These are phyloP conservation scores for Corymbia maculata DNA, from an alignment of 345 rosid genomes.

Conservation along the genomic window DNA sequence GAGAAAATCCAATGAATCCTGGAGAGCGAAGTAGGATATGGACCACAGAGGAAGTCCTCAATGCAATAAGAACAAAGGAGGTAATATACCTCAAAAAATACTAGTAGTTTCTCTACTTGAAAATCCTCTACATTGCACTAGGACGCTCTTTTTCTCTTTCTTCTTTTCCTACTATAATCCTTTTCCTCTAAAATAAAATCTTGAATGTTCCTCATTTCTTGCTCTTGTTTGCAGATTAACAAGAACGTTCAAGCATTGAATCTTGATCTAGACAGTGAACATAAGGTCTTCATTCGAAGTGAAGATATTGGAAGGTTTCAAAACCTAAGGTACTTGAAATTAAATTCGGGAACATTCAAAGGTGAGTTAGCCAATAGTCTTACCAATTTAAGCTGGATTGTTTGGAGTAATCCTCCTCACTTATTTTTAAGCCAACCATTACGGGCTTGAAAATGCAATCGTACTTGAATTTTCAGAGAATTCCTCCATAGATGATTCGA, in stretches of 20 bases:
- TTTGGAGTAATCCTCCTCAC: neutral
- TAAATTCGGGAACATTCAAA: neutral
- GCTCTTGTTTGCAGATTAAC: neutral
- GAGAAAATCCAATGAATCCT: neutral
- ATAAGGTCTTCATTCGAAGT: neutral
- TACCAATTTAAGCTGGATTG: neutral
- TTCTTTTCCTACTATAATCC: neutral
- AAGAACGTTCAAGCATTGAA: neutral
- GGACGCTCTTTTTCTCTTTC: accelerated
- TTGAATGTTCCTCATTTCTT: neutral
- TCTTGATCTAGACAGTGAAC: neutral
- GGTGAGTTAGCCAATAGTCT: neutral
- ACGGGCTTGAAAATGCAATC: neutral
- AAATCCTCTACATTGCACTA: neutral
- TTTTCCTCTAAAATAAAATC: no score
- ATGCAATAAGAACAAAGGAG: neutral
- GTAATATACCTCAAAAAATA: neutral
- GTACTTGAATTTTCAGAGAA: neutral
- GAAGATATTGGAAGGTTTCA: neutral
- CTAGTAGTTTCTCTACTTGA: neutral
- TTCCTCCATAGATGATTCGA: neutral
- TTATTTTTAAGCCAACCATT: neutral
- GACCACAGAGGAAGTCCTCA: neutral
- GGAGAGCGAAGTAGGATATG: neutral
- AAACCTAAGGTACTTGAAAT: neutral